phyloP scores from a whole-genome alignment of 2,329 filamentous ascomycete genomes.

The Exophiala mesophila region DNA sequence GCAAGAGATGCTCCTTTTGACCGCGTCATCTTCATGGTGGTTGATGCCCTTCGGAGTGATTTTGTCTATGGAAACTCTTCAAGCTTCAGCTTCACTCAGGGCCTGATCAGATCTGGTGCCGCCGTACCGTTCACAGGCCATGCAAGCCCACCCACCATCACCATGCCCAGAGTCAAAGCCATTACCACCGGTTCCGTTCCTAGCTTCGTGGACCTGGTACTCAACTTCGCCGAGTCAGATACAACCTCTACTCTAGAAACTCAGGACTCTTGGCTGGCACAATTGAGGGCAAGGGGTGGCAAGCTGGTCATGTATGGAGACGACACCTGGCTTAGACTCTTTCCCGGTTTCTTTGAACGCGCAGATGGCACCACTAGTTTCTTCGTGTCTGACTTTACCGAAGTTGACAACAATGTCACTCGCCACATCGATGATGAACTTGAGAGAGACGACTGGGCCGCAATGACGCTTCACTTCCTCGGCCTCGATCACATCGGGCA shows the following conservation, averaged over 20 bases:
- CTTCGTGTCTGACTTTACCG: constrained; percentile 96
- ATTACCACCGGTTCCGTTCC: constrained; percentile 98
- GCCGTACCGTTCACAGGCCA: constrained; percentile 93
- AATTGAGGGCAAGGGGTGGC: constrained; percentile 71
- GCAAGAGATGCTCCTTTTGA: constrained; percentile 59
- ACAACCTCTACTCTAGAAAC: constrained; percentile 78
- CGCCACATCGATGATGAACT: constrained; percentile 78
- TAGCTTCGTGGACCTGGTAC: constrained; percentile 91
- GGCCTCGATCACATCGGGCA: constrained; percentile 97
- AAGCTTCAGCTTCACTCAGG: constrained; percentile 83
- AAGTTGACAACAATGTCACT: constrained; percentile 97
- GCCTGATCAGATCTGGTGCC: constrained; percentile 74
- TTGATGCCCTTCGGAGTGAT: constrained; percentile 87
- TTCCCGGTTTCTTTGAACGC: constrained; percentile 80
- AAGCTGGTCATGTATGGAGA: constrained; percentile 94
- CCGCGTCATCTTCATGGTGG: constrained; percentile 92
- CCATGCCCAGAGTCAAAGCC: constrained; percentile 95
- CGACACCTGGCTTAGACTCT: constrained; percentile 97
- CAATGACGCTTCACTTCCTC: constrained; percentile 90
- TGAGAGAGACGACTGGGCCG: constrained; percentile 75
- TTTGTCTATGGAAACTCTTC: constrained; percentile 71
- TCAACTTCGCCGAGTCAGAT: constrained; percentile 94
- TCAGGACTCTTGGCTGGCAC: constrained; percentile 94
- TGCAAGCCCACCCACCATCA: constrained; percentile 94
- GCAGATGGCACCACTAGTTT: constrained; percentile 94